Evolutionary conservation across 73 alveolate species (phyloP).

Genomic region (Paramecium bursaria): DNA sequence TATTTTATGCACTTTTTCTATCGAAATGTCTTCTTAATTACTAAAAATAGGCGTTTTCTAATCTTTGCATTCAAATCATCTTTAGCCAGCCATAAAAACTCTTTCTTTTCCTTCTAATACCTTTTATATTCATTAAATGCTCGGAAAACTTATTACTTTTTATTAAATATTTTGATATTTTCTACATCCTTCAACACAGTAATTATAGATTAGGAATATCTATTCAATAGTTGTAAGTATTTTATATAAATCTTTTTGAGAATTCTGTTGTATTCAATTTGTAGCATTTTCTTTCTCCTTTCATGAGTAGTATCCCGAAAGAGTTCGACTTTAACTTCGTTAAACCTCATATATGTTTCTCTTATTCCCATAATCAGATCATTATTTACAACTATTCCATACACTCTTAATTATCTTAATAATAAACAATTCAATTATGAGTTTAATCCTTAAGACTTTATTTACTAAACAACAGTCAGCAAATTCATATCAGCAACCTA

Average conservation of each 20-base stretch:
- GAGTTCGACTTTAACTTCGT: slow-evolving; percentile 20
- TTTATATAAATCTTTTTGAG: slow-evolving; percentile 1
- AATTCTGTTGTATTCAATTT: slow-evolving; percentile 28
- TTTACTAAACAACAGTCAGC: not conserved
- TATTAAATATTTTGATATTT: not conserved
- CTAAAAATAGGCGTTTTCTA: too few species aligned
- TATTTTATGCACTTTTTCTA: too few species aligned
- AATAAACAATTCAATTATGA: not conserved
- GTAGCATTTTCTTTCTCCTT: slow-evolving; percentile 50
- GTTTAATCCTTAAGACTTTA: slow-evolving; percentile 2
- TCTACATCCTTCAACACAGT: not conserved
- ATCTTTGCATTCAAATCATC: too few species aligned
- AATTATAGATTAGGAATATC: not conserved
- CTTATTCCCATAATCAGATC: not conserved
- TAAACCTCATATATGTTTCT: slow-evolving; percentile 11
- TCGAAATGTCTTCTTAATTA: too few species aligned
- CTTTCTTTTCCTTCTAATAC: not conserved
- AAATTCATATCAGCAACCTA: not conserved
- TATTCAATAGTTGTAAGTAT: not conserved
- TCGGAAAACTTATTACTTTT: not conserved
- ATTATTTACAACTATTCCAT: not conserved
- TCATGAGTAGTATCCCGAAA: slow-evolving; percentile 19
- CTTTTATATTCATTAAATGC: not conserved
- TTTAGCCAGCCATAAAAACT: slow-evolving; percentile 21
- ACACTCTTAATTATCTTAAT: slow-evolving; percentile 12